Conservation (phyloP, 129 eudicot species). For the Chrysanthemum makinoi region DNA sequence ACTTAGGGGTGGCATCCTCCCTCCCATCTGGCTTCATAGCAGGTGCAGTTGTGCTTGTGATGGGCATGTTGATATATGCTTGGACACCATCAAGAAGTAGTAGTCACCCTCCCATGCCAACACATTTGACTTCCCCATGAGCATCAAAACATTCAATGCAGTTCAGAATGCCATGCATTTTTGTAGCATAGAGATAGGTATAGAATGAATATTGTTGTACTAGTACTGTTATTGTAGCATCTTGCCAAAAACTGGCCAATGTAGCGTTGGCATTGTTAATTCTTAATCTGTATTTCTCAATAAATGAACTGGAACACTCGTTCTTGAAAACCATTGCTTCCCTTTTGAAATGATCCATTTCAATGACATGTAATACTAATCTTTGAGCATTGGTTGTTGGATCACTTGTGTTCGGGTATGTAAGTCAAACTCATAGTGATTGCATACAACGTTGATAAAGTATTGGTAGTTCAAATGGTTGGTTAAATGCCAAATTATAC, state of each 20-base stretch:
- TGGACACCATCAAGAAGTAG: constrained; percentile 53
- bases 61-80: constrained; percentile 69
- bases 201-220: background rate
- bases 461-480: no score
- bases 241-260: constrained; percentile 13
- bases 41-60: constrained; percentile 66
- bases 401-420: no score
- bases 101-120: constrained; percentile 28
- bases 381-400: no score
- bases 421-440: no score
- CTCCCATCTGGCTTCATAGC: constrained; percentile 87
- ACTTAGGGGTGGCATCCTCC: constrained; percentile 79
- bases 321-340: background rate
- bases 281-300: constrained; percentile 9
- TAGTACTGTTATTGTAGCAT: background rate
- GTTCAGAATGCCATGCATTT: constrained; percentile 2
- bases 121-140: constrained; percentile 26
- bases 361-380: no score
- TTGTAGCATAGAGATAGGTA: constrained; percentile 21
- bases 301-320: constrained; percentile 10
- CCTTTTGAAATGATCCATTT: background rate
- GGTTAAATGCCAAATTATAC: no score
- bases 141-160: background rate
- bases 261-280: constrained; percentile 20
- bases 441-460: no score